phyloP scores from a whole-genome alignment of 2,329 filamentous ascomycete genomes.

The Lasiodiplodia sp. region DNA sequence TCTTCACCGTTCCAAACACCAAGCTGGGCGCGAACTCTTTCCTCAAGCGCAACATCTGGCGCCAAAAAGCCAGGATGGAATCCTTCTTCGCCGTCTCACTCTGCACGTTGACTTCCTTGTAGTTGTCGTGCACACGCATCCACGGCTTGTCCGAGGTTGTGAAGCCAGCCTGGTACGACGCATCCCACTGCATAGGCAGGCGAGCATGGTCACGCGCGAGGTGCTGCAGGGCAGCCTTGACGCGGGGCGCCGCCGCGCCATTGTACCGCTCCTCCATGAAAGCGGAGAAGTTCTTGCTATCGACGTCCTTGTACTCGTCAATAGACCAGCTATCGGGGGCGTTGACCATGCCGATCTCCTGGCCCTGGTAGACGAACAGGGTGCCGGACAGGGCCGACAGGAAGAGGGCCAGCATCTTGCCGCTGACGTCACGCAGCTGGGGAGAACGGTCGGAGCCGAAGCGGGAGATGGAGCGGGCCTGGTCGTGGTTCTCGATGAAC shows the following conservation, averaged over 20 bases:
- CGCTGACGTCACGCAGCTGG: constrained; percentile 53
- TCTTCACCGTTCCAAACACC: constrained; percentile 70
- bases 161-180: constrained; percentile 66
- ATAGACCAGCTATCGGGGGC: constrained; percentile 59
- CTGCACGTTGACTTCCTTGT: constrained; percentile 67
- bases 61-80: constrained; percentile 69
- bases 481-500: constrained; percentile 71
- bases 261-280: constrained; percentile 28
- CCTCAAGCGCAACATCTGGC: constrained; percentile 64
- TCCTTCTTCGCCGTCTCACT: constrained; percentile 56
- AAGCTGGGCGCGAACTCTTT: constrained; percentile 69
- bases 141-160: constrained; percentile 62
- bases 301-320: constrained; percentile 70
- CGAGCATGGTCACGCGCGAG: constrained; percentile 71
- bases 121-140: constrained; percentile 67
- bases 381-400: constrained; percentile 60
- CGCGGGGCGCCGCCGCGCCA: constrained; percentile 38
- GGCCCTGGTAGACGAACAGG: constrained; percentile 66
- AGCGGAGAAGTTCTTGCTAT: constrained; percentile 53
- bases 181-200: constrained; percentile 73
- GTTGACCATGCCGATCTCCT: constrained; percentile 69
- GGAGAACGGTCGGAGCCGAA: constrained; percentile 57
- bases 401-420: constrained; percentile 64
- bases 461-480: constrained; percentile 63
- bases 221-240: constrained; percentile 61